Conservation (phyloP, 805 yeast species). For the Zygosaccharomyces bisporus region DNA sequence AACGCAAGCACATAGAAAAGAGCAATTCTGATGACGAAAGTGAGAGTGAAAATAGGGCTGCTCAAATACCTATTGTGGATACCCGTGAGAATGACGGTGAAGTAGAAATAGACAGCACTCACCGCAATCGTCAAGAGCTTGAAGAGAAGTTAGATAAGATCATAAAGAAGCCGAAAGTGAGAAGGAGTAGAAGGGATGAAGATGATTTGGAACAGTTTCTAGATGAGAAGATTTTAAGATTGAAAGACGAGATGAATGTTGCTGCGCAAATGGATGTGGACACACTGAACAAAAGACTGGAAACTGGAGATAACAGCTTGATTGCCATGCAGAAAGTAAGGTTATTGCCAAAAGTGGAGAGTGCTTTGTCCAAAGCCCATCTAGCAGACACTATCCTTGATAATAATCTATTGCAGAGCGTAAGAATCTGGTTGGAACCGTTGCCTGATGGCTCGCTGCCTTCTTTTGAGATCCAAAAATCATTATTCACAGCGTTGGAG, state of each 20-base stretch:
- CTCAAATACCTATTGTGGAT: constrained; percentile 7
- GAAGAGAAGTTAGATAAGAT: constrained; percentile 81
- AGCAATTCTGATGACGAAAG: constrained; percentile 24
- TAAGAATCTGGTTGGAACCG: constrained; percentile 96
- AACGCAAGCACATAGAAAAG: constrained; percentile 29
- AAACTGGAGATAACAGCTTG: constrained; percentile 33
- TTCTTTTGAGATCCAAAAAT: constrained; percentile 93
- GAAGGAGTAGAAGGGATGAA: constrained; percentile 72
- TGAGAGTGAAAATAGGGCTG: constrained; percentile 15
- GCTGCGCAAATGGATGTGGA: constrained; percentile 76
- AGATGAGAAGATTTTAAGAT: constrained; percentile 78
- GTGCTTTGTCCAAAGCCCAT: constrained; percentile 71
- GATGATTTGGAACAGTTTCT: constrained; percentile 94
- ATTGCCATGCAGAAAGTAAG: constrained; percentile 64
- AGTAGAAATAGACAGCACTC: constrained; percentile 27
- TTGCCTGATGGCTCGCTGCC: constrained; percentile 97
- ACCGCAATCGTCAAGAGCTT: constrained; percentile 63
- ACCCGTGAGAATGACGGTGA: constrained; percentile 27
- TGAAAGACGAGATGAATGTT: constrained; percentile 85
- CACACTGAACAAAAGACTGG: constrained; percentile 42
- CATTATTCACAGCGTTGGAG: constrained; percentile 67
- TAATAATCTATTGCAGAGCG: constrained; percentile 87
- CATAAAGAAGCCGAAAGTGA: constrained; percentile 57
- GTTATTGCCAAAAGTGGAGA: constrained; percentile 73
- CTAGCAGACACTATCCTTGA: constrained; percentile 90